Evolutionary conservation across 2,329 filamentous ascomycete species (phyloP).

Genomic region (Metarhizium anisopliae): DNA sequence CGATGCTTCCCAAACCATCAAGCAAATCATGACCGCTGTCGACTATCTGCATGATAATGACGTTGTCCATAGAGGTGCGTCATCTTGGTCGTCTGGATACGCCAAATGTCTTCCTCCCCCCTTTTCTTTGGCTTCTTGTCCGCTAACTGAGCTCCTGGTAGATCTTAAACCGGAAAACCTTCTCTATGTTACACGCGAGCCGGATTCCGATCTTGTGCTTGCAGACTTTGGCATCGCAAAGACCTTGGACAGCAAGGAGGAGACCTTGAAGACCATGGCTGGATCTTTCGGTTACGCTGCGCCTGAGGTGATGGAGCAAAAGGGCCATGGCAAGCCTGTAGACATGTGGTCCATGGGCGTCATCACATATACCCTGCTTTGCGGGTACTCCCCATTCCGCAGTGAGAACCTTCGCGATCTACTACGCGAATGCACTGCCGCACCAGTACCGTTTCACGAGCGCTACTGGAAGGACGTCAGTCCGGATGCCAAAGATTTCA

Average conservation of each 20-base stretch:
- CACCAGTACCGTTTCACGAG: conserved; percentile 87
- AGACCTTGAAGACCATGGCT: conserved; percentile 95
- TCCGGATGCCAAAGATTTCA: conserved; percentile 90
- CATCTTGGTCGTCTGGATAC: background rate
- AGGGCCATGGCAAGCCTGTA: conserved; percentile 93
- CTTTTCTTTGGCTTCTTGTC: background rate
- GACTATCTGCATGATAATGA: conserved; percentile 91
- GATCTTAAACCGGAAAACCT: conserved; percentile 98
- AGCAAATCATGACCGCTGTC: conserved; percentile 85
- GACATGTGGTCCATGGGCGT: conserved; percentile 99
- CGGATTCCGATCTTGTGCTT: conserved; percentile 77
- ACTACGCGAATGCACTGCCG: conserved; percentile 85
- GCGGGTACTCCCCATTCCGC: conserved; percentile 95
- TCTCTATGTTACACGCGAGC: conserved; percentile 74
- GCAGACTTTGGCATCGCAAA: conserved; percentile 99
- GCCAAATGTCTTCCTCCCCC: background rate
- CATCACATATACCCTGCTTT: conserved; percentile 96
- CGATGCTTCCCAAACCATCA: conserved; percentile 91
- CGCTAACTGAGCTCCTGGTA: conserved; percentile 25
- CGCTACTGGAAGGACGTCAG: conserved; percentile 98
- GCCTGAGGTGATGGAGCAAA: conserved; percentile 96
- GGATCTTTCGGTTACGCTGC: conserved; percentile 97
- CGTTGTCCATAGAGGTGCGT: conserved; percentile 83
- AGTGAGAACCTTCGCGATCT: conserved; percentile 88
- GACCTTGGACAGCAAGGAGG: conserved; percentile 84